Evolutionary conservation across 345 rosid species (phyloP).

Genomic region (Hibiscus syriacus): DNA sequence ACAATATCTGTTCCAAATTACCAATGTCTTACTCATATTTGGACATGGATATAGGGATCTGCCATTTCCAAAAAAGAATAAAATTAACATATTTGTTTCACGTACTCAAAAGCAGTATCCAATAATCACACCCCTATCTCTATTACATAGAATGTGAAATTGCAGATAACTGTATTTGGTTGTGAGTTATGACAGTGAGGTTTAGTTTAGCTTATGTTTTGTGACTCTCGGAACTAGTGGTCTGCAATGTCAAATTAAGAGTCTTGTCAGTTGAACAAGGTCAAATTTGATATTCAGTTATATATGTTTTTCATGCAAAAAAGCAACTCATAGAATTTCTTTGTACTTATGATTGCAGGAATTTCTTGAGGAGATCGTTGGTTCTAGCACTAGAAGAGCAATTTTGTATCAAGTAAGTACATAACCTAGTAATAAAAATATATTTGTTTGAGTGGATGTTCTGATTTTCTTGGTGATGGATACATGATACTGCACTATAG

Average conservation of each 20-base stretch:
- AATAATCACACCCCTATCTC: background rate
- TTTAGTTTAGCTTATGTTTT: background rate
- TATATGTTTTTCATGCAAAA: background rate
- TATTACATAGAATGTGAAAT: background rate
- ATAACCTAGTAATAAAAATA: background rate
- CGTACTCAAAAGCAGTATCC: background rate
- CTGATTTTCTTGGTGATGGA: background rate
- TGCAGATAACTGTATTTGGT: background rate
- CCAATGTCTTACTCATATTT: background rate
- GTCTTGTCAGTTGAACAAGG: background rate
- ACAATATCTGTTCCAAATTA: background rate
- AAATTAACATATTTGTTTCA: background rate
- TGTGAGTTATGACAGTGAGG: background rate
- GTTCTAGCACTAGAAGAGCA: slow-evolving; percentile 52
- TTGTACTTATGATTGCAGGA: slow-evolving; percentile 37
- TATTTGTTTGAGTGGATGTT: background rate
- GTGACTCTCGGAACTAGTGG: background rate
- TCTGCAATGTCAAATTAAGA: background rate
- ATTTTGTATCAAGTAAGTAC: slow-evolving; percentile 65
- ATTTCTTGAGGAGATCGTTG: slow-evolving; percentile 69
- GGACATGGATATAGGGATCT: background rate
- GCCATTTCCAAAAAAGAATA: background rate
- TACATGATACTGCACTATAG: background rate
- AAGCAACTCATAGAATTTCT: background rate
- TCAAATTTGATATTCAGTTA: background rate